A percentile compares a stretch with the other conserved stretches of the same genome.
phyloP scores from a whole-genome alignment of 331 rosid genomes.

The Quercus phellos region DNA sequence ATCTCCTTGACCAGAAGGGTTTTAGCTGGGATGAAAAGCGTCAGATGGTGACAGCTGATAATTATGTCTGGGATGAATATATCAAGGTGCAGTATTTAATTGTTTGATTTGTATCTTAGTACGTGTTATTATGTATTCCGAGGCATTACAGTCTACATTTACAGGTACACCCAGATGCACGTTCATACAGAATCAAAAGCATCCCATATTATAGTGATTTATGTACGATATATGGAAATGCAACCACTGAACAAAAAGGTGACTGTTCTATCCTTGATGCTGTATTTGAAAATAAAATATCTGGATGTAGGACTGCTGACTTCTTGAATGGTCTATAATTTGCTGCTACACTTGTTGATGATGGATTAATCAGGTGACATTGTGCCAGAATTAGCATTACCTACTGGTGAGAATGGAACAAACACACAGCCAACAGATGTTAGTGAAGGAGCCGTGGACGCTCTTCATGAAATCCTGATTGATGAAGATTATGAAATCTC shows the following conservation, averaged over 20 bases:
- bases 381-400: slow-evolving; percentile 30
- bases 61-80: slow-evolving; percentile 67
- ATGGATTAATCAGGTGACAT: slow-evolving; percentile 33
- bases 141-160: slow-evolving; percentile 15
- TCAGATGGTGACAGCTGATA: slow-evolving; percentile 67
- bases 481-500: slow-evolving; percentile 48
- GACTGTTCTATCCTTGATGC: slow-evolving; percentile 6
- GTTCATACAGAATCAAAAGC: slow-evolving; percentile 58
- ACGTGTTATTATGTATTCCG: neutral
- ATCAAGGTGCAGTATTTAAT: slow-evolving; percentile 41
- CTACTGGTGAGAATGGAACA: slow-evolving; percentile 34
- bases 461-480: slow-evolving; percentile 36
- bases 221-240: slow-evolving; percentile 52
- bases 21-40: slow-evolving; percentile 71
- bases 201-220: slow-evolving; percentile 54
- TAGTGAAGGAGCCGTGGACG: slow-evolving; percentile 28
- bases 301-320: slow-evolving; percentile 11
- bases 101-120: neutral
- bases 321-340: slow-evolving; percentile 10
- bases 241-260: slow-evolving; percentile 38
- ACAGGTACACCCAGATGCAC: slow-evolving; percentile 50
- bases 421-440: slow-evolving; percentile 22
- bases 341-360: slow-evolving; percentile 26
- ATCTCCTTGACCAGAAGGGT: slow-evolving; percentile 51
- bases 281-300: neutral